Evolutionary conservation across 495 filamentous ascomycete species (phyloP).

Genomic region (Penicillium cataractarum): DNA sequence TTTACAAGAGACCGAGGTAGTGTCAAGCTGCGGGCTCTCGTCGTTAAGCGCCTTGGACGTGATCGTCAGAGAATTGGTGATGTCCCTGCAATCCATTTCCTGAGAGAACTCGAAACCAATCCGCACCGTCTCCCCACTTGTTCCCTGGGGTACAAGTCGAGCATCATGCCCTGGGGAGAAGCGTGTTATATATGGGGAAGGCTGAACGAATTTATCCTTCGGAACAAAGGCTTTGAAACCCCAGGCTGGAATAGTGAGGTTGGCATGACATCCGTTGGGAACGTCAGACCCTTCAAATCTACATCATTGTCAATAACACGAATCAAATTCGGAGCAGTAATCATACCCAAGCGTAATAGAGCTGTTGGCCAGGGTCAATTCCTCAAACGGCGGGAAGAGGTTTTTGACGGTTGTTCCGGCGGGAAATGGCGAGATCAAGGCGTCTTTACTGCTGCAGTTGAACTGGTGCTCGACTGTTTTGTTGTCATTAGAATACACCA

Average conservation of each 20-base stretch:
- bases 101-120: slow-evolving; percentile 57
- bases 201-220: slow-evolving; percentile 40
- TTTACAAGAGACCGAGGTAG: slow-evolving; percentile 29
- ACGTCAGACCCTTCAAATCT: slow-evolving; percentile 17
- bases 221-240: slow-evolving; percentile 63
- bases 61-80: slow-evolving; percentile 48
- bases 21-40: slow-evolving; percentile 30
- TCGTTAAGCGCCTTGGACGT: slow-evolving; percentile 46
- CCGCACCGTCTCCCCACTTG: slow-evolving; percentile 34
- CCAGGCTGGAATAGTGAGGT: slow-evolving; percentile 51
- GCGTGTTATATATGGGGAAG: slow-evolving; percentile 59
- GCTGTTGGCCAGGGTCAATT: slow-evolving; percentile 38
- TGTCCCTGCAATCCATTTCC: slow-evolving; percentile 58
- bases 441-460: slow-evolving; percentile 44
- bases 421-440: slow-evolving; percentile 47
- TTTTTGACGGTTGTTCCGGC: slow-evolving; percentile 49
- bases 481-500: slow-evolving; percentile 55
- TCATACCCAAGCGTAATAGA: slow-evolving; percentile 26
- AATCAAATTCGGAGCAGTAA: background rate
- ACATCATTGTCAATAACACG: slow-evolving; percentile 4
- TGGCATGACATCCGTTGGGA: slow-evolving; percentile 52
- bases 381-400: slow-evolving; percentile 56
- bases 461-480: slow-evolving; percentile 41
- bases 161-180: slow-evolving; percentile 61
- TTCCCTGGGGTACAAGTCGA: slow-evolving; percentile 47